Conservation (phyloP, 495 filamentous ascomycete species). For the Penicillium macrosclerotiorum region DNA sequence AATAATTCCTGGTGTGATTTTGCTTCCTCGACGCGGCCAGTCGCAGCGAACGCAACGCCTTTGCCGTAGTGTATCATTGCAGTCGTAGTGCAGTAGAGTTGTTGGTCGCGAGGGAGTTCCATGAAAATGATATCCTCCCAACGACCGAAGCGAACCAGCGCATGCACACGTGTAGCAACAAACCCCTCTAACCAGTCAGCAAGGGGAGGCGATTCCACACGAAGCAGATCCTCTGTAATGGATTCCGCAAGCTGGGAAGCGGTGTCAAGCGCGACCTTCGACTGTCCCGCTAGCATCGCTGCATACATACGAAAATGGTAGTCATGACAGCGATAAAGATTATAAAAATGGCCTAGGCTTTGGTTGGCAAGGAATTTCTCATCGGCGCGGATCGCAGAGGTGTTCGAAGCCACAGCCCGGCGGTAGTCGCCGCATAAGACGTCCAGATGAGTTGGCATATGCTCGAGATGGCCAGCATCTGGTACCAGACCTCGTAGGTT, state of each 20-base stretch:
- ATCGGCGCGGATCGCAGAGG: conserved; percentile 61
- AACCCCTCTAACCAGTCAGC: conserved; percentile 72
- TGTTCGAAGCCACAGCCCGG: conserved; percentile 58
- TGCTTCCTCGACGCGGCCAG: conserved; percentile 45
- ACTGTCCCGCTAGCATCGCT: conserved; percentile 67
- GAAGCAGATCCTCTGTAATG: conserved; percentile 58
- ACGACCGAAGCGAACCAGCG: conserved; percentile 61
- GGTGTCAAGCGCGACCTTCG: conserved; percentile 53
- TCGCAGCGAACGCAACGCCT: conserved; percentile 60
- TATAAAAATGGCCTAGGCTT: conserved; percentile 62
- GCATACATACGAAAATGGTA: conserved; percentile 69
- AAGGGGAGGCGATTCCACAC: conserved; percentile 63
- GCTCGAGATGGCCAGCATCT: conserved; percentile 66
- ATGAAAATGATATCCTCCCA: conserved; percentile 59
- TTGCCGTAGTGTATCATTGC: conserved; percentile 65
- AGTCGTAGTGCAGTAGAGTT: conserved; percentile 60
- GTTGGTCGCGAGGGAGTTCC: conserved; percentile 45
- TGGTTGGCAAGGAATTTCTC: conserved; percentile 53
- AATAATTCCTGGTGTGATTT: conserved; percentile 45
- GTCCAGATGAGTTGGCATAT: conserved; percentile 72
- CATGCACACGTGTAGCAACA: conserved; percentile 59
- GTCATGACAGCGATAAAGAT: conserved; percentile 63
- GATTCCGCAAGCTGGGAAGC: conserved; percentile 48
- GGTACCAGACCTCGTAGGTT: conserved; percentile 60
- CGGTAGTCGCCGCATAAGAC: conserved; percentile 66